Base-by-base conservation (phyloP, 805 yeast species). In the Metschnikowia henanensis region DNA sequence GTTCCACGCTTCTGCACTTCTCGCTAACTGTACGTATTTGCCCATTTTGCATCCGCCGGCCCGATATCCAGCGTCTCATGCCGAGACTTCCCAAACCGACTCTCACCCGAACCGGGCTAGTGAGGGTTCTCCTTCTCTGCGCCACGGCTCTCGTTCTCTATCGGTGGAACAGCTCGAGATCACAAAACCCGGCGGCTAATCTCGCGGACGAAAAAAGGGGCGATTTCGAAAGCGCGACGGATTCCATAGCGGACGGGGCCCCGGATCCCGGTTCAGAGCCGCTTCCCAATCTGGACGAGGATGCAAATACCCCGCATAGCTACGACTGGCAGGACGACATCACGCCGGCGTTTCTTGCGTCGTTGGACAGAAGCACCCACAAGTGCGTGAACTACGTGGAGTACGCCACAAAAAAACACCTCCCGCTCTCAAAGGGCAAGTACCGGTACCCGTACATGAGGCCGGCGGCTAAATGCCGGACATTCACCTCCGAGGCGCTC, bases 401-500 rank as follows among this genome's bases (percentile, higher is more conserved):
- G 0, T 87, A 84, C 57, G 75, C 94, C 0, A 60, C 73, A 43
- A 47, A 42, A 4, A 64, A 64, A 32, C 92, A 85, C 52, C 58
- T 51, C 1, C 95, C 95, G 1, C 69, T 67, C 21, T 74, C 85
- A 0, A 50, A 57, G 2, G 95, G 96, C 0, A 63, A 72, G 2
- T 60, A 77, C 37, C 53, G 61, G 30, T 68, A 83, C 46, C 88
- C 96, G 1, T 86, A 58, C 51, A 91, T 87, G 81, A 69, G 97
- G 52, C 97, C 97, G 1, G 69, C 78, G 0, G 67, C 65, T 12
- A 59, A 74, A 29, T 90, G 96, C 59, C 76, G 96, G 6, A 89
- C 95, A 0, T 89, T 87, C 60, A 51, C 47, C 3, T 83, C 91
- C 0, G 52, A 57, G 0, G 77, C 78, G 0, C 83, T 90, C 3